phyloP scores from a whole-genome alignment of 331 rosid genomes.

The Malus hybrid region DNA sequence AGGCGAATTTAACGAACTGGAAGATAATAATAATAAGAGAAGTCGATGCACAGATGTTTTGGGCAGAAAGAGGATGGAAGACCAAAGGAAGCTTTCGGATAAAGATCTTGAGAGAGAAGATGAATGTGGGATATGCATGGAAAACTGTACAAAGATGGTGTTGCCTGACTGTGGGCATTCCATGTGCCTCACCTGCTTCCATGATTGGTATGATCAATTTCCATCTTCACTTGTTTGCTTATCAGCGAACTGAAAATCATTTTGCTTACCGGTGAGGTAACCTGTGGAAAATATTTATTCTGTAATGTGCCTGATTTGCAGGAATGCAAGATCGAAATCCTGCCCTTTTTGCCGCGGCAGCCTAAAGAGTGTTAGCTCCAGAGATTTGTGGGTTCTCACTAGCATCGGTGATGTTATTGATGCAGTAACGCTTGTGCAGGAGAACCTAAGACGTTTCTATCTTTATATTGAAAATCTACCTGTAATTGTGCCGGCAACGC shows the following conservation, averaged over 20 bases:
- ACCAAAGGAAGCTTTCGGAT: slow-evolving; percentile 9
- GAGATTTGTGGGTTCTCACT: slow-evolving; percentile 65
- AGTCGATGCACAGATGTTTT: slow-evolving; percentile 19
- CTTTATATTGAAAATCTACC: slow-evolving; percentile 51
- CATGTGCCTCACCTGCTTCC: slow-evolving; percentile 68
- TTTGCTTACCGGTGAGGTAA: not conserved
- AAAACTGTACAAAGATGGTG: slow-evolving; percentile 47
- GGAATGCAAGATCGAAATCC: slow-evolving; percentile 66
- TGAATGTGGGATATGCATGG: slow-evolving; percentile 87
- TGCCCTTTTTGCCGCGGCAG: slow-evolving; percentile 76
- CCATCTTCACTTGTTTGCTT: not conserved
- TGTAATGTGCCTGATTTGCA: slow-evolving; percentile 16
- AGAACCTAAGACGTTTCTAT: slow-evolving; percentile 49
- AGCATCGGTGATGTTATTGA: slow-evolving; percentile 47
- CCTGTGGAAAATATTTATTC: not conserved
- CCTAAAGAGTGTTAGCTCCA: slow-evolving; percentile 39
- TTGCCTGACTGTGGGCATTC: slow-evolving; percentile 77
- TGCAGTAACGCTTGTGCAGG: slow-evolving; percentile 38
- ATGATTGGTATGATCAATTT: slow-evolving; percentile 46
- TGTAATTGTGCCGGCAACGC: slow-evolving; percentile 30
- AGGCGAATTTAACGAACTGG: slow-evolving; percentile 34
- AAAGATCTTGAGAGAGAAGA: slow-evolving; percentile 41
- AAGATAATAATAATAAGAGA: slow-evolving; percentile 16
- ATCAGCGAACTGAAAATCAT: not conserved
- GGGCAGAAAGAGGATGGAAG: slow-evolving; percentile 29